Conservation (phyloP, 108 stramenopile genomes). For the Discostella pseudostelligera region DNA sequence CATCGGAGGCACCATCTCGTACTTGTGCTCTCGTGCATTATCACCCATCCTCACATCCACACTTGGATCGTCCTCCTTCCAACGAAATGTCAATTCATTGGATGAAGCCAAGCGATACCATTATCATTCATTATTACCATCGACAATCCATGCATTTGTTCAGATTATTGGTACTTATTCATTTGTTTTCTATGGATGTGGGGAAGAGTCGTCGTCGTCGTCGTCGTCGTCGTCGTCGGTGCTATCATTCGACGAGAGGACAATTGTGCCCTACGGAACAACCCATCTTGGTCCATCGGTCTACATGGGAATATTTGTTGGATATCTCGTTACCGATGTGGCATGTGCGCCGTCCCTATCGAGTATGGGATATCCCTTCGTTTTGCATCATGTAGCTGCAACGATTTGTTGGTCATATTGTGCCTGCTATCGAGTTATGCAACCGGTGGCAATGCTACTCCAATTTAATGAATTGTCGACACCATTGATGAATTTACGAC, state of each 20-base stretch:
- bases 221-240: neutral
- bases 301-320: slow-evolving; percentile 40
- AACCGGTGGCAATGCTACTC: slow-evolving; percentile 12
- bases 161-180: slow-evolving; percentile 26
- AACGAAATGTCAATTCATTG: slow-evolving; percentile 2
- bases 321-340: slow-evolving; percentile 33
- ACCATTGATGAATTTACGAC: slow-evolving; percentile 24
- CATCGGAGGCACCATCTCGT: neutral
- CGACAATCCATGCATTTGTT: slow-evolving; percentile 21
- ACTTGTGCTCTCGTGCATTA: neutral
- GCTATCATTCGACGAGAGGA: slow-evolving; percentile 22
- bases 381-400: slow-evolving; percentile 27
- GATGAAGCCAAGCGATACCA: slow-evolving; percentile 9
- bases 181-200: slow-evolving; percentile 20
- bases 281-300: slow-evolving; percentile 23
- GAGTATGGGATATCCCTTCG: slow-evolving; percentile 5
- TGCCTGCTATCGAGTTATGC: slow-evolving; percentile 24
- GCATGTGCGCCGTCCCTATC: neutral
- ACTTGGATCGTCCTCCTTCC: slow-evolving; percentile 8
- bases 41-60: slow-evolving; percentile 19
- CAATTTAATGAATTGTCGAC: slow-evolving; percentile 38
- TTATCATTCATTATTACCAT: slow-evolving; percentile 21
- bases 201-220: neutral
- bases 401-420: slow-evolving; percentile 27
- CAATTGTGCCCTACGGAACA: slow-evolving; percentile 27